phyloP scores from a whole-genome alignment of 768 basidiomycete genomes.

The Dacryopinax primogenitus region DNA sequence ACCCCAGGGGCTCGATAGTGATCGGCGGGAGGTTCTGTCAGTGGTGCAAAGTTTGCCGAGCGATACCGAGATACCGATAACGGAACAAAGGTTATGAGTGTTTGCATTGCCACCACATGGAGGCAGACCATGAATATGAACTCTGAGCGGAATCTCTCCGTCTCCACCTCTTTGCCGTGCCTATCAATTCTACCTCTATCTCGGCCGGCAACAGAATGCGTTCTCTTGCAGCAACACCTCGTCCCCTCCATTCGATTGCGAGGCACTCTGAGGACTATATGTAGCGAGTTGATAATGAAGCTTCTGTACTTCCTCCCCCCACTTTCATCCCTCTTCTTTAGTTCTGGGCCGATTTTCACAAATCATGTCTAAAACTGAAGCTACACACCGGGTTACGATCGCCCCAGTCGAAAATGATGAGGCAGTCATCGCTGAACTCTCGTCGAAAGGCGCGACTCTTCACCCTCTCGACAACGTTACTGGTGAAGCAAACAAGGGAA shows the following conservation, averaged over 20 bases:
- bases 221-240: too few species aligned
- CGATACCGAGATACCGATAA: neutral
- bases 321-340: neutral
- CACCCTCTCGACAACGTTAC: neutral
- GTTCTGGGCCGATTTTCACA: neutral
- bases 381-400: neutral
- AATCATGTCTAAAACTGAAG: neutral
- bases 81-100: neutral
- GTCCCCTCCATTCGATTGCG: too few species aligned
- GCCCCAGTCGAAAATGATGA: neutral
- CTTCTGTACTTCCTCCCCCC: neutral
- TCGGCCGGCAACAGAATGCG: neutral
- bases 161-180: neutral
- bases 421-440: neutral
- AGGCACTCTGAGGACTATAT: neutral
- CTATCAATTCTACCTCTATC: neutral
- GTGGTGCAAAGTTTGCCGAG: too few species aligned
- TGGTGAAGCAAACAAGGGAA: neutral
- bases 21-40: too few species aligned
- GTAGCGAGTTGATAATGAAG: neutral
- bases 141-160: too few species aligned
- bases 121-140: too few species aligned
- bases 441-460: neutral
- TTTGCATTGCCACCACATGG: neutral
- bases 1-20: too few species aligned